Base-by-base conservation (phyloP, 176 grass and related monocot genomes). In the Oryza longistaminata region DNA sequence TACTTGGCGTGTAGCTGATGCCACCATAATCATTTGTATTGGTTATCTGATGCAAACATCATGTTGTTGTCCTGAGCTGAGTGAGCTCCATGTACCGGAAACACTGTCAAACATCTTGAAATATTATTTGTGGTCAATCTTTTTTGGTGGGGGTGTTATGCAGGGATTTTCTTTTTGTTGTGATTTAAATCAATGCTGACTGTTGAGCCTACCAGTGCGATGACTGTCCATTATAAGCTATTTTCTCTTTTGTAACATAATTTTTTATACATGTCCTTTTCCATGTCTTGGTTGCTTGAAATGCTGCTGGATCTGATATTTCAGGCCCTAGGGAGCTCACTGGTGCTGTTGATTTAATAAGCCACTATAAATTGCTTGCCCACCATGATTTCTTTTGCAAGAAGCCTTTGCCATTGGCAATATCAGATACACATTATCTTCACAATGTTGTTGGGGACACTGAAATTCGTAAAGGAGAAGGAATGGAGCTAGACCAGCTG, bases 341-440 rank as follows among this genome's bases (percentile, higher is more conserved):
- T 69, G 96, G 96, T 68, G 90, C 93, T 76, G 84, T 92, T 71
- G 96, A 99, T 96, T 87, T 99, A 79, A 92, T 99, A 71, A 96
- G 64, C 83, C 91, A 91, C 77, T 94, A 92, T 92, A 99, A 93
- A 88, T 71, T 99, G 74, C 80, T 75, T 40, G 49, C 69, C 3
- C 96, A 99, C 71, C 91, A 99, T 88, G 93, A 94, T 83, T 99
- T 99, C 86, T 99, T 99, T 83, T 99, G 96, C 87, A 99, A 96
- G 87, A 92, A 73, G 64, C 70, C 83, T 74, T 81, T 99, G 72
- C 93, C 93, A 43, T 15, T 93, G 58, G 89, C 96, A 75, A 92
- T 99, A 68, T 92, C 93, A 77, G 93, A 96, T 89, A 94, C 96
- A 50, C 93, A 99, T 84, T 98, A 99, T 82, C 86, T 99, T 88